Conservation (phyloP, 1,284 basidiomycete species). For the Tremellales sp. region DNA sequence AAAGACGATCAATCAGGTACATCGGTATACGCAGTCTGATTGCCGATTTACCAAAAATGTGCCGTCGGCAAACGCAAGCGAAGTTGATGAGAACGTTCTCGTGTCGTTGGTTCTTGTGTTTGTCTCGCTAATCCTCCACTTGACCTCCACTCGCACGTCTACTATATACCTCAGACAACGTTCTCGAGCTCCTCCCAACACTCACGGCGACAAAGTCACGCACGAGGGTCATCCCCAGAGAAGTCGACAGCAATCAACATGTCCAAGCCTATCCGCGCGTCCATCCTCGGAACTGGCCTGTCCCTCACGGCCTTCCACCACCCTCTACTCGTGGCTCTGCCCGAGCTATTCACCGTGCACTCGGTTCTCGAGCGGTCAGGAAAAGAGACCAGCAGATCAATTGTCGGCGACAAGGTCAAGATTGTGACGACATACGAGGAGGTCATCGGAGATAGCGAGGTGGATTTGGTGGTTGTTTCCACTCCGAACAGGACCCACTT, state of each 20-base stretch:
- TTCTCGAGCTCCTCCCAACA: too few species aligned
- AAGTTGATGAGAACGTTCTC: too few species aligned
- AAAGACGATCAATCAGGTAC: too few species aligned
- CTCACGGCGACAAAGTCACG: too few species aligned
- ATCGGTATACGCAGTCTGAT: too few species aligned
- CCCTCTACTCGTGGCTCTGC: slow-evolving; percentile 71
- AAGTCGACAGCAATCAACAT: background rate
- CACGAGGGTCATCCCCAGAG: too few species aligned
- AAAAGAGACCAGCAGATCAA: slow-evolving; percentile 25
- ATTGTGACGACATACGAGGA: slow-evolving; percentile 45
- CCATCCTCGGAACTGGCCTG: slow-evolving; percentile 70
- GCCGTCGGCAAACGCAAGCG: too few species aligned
- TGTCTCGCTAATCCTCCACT: too few species aligned
- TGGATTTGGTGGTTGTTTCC: slow-evolving; percentile 58
- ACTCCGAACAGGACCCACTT: slow-evolving; percentile 81
- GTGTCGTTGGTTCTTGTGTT: too few species aligned
- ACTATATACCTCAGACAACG: too few species aligned
- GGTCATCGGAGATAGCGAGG: slow-evolving; percentile 44
- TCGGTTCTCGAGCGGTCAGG: slow-evolving; percentile 54
- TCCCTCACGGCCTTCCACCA: slow-evolving; percentile 71
- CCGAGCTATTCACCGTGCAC: slow-evolving; percentile 65
- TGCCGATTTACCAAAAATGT: too few species aligned
- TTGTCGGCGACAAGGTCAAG: slow-evolving; percentile 34
- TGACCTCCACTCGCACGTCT: too few species aligned
- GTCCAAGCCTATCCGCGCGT: slow-evolving; percentile 55